Conservation (phyloP, 305 asterid genomes). For the Withania somnifera region DNA sequence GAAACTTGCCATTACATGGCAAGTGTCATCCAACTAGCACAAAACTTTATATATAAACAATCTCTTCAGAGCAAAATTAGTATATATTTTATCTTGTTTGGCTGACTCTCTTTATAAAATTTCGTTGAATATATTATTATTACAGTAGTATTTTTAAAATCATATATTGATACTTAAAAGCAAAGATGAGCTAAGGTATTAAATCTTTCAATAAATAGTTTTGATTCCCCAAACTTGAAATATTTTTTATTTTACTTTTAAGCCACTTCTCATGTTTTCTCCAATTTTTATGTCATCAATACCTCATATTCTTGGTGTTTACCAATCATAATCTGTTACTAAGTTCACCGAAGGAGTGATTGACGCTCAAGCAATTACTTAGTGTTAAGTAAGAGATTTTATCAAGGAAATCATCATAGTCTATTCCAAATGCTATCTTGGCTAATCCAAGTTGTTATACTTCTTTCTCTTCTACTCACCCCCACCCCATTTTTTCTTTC, state of each 20-base stretch:
- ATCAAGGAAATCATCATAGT: slow-evolving; percentile 10
- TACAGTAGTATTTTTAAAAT: neutral
- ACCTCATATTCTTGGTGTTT: neutral
- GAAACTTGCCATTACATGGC: neutral
- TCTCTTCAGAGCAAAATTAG: too few species aligned
- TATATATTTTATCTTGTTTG: neutral
- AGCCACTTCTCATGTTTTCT: slow-evolving; percentile 33
- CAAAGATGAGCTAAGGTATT: slow-evolving; percentile 24
- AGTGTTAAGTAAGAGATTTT: slow-evolving; percentile 20
- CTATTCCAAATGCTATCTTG: neutral
- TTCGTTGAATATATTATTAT: neutral
- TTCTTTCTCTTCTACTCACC: neutral
- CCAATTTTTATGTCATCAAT: slow-evolving; percentile 3
- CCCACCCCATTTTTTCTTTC: neutral
- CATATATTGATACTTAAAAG: slow-evolving; percentile 38
- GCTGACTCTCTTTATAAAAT: too few species aligned
- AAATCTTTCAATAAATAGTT: neutral
- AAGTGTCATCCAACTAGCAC: neutral
- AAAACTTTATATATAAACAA: neutral
- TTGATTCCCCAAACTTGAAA: neutral
- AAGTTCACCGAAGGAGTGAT: slow-evolving; percentile 26
- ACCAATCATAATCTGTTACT: neutral
- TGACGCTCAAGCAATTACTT: slow-evolving; percentile 71
- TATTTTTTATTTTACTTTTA: slow-evolving; percentile 24
- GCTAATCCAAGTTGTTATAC: neutral